A percentile compares a stretch with the other conserved stretches of the same genome.
Conservation (phyloP, 2,329 filamentous ascomycete genomes). For the Cladosporium sphaerospermum region DNA sequence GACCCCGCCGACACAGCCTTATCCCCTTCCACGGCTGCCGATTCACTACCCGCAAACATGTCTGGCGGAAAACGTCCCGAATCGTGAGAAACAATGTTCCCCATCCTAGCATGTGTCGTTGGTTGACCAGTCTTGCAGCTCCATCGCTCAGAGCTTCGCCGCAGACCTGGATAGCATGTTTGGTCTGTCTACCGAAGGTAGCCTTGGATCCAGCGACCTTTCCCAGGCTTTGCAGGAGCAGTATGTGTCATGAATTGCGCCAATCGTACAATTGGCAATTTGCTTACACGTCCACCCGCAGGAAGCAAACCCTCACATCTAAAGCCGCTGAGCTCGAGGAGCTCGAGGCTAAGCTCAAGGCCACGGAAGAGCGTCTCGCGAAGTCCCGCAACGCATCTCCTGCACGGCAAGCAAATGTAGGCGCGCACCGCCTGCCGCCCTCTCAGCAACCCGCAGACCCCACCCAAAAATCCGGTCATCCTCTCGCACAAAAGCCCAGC, state of each 20-base stretch:
- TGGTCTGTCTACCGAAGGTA: conserved; percentile 62
- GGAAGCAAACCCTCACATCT: conserved; percentile 70
- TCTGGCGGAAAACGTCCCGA: conserved; percentile 4
- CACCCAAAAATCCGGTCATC: conserved; percentile 6
- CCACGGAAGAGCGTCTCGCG: conserved; percentile 71
- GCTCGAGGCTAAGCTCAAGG: conserved; percentile 75
- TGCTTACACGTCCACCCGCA: conserved; percentile 33
- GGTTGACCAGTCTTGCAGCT: conserved; percentile 47
- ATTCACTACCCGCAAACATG: conserved; percentile 2
- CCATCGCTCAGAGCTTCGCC: conserved; percentile 81
- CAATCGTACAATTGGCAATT: background rate
- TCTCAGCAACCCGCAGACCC: conserved; percentile 7
- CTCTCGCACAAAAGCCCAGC: conserved; percentile 22
- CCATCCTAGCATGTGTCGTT: background rate
- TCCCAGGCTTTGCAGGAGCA: conserved; percentile 72
- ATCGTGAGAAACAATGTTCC: background rate
- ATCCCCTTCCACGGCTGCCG: background rate
- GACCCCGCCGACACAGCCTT: background rate
- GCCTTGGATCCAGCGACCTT: conserved; percentile 58
- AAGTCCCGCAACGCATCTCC: conserved; percentile 25
- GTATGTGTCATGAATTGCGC: conserved; percentile 46
- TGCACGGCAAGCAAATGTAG: conserved; percentile 17
- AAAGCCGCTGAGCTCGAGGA: conserved; percentile 76
- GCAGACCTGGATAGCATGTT: conserved; percentile 82
- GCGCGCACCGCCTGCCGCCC: conserved; percentile 14